A percentile compares a stretch with the other conserved stretches of the same genome.
Conservation (phyloP, 2,329 filamentous ascomycete genomes). For the Diaporthe vexans region DNA sequence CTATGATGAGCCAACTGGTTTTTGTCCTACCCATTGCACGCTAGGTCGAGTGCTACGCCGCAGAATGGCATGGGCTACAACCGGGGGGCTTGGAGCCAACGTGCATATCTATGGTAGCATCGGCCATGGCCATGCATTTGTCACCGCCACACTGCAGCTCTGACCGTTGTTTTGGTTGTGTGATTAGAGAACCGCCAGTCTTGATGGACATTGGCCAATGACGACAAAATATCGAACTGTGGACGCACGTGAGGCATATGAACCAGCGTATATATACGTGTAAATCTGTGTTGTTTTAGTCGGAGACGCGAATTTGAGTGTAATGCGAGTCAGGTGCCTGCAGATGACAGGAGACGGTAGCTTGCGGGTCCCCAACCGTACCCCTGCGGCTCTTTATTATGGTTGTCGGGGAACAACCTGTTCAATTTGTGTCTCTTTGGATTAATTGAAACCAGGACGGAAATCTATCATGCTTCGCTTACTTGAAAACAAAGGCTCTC, state of each 20-base stretch:
- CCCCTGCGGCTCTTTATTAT: not conserved
- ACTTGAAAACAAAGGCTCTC: not conserved
- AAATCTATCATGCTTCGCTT: not conserved
- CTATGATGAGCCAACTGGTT: not conserved
- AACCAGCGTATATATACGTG: not conserved
- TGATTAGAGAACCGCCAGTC: not conserved
- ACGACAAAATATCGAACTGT: not conserved
- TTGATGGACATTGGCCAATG: too few species aligned
- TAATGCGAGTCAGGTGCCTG: too few species aligned
- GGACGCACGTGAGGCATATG: too few species aligned
- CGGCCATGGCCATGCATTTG: not conserved
- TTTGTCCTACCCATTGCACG: not conserved
- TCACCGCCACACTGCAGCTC: constrained; percentile 13
- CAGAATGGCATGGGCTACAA: too few species aligned
- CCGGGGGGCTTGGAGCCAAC: constrained; percentile 26
- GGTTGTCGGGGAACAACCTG: too few species aligned
- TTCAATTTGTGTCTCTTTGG: not conserved
- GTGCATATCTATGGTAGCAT: constrained; percentile 18
- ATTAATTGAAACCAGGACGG: too few species aligned
- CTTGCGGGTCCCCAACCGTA: not conserved
- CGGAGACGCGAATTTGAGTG: too few species aligned
- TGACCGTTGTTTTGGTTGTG: not conserved
- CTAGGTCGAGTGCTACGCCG: constrained; percentile 9
- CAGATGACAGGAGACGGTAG: too few species aligned
- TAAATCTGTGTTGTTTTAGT: too few species aligned